phyloP scores from a whole-genome alignment of 1,139 yeast genomes.

The Yamadazyma trypodendri region DNA sequence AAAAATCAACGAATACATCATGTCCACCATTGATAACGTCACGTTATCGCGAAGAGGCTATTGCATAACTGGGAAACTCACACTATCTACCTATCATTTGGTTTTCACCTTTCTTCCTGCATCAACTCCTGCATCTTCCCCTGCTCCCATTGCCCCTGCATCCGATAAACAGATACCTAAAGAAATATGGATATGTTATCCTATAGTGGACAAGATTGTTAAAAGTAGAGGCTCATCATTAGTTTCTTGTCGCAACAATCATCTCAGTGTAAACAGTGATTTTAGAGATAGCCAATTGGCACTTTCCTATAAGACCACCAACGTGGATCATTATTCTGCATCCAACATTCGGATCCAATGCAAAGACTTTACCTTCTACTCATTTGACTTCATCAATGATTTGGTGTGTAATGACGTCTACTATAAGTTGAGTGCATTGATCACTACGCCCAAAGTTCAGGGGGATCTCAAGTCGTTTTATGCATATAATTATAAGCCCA shows the following conservation, averaged over 20 bases:
- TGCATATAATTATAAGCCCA: conserved; percentile 51
- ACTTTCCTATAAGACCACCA: conserved; percentile 13
- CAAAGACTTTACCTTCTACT: conserved; percentile 82
- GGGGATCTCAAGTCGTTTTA: conserved; percentile 44
- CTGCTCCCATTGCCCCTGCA: no score
- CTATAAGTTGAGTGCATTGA: conserved; percentile 65
- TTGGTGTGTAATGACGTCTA: conserved; percentile 66
- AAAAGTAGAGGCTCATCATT: conserved; percentile 56
- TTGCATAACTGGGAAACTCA: conserved; percentile 64
- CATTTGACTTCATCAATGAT: conserved; percentile 69
- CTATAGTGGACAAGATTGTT: conserved; percentile 69
- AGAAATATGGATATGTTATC: conserved; percentile 93
- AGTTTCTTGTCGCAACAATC: conserved; percentile 16
- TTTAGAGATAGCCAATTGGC: conserved; percentile 15
- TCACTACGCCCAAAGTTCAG: conserved; percentile 38
- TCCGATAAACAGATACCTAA: conserved; percentile 24
- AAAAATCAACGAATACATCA: conserved; percentile 3
- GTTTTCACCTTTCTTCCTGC: conserved; percentile 57
- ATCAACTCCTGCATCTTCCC: conserved; percentile 11
- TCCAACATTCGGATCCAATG: conserved; percentile 69
- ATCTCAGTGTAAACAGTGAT: conserved; percentile 7
- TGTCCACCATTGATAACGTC: conserved; percentile 60
- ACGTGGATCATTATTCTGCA: conserved; percentile 45
- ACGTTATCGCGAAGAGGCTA: conserved; percentile 69
- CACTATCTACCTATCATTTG: conserved; percentile 81